Evolutionary conservation across 2,329 filamentous ascomycete species (phyloP), one percentile per base, ranked within the genome.

Genomic region (Harringtonia lauricola): DNA sequence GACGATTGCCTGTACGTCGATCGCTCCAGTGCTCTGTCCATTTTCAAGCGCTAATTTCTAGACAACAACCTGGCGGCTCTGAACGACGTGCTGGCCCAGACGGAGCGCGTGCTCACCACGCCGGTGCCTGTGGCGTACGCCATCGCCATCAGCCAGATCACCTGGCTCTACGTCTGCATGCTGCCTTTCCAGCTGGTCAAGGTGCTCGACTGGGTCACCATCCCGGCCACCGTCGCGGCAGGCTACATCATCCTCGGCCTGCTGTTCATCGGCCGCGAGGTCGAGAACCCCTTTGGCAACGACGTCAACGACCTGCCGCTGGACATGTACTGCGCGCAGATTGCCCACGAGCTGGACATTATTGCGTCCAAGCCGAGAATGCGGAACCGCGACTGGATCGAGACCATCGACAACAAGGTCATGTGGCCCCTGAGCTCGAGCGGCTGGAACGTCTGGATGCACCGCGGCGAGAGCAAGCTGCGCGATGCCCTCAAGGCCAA

Each of bases 81-180:
- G 39, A 81, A 79, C 53, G 82, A 86, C 50, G 71, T 78, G 39
- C 66, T 83, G 30, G 72, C 73, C 6, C 76, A 79, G 39, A 75
- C 75, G 35, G 82, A 87, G 55, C 76, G 82, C 44, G 77, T 87
- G 8, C 72, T 86, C 31, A 79, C 78, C 54, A 86, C 82, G 1
- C 83, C 50, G 80, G 67, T 86, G 1, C 83, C 83, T 0, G 68
- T 82, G 41, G 83, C 82, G 30, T 86, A 86, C 65, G 76, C 72
- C 51, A 86, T 87, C 53, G 74, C 81, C 52, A 85, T 86, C 55
- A 74, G 77, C 13, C 83, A 86, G 59, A 86, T 87, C 54, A 81
- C 82, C 12, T 84, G 80, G 77, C 72, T 83, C 36, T 87, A 86
- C 61, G 76, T 86, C 42, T 64, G 83, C 49, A 66, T 81, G 36